Evolutionary conservation across 2,329 filamentous ascomycete genomes (phyloP).

Genomic region (Botrytis byssoidea): DNA sequence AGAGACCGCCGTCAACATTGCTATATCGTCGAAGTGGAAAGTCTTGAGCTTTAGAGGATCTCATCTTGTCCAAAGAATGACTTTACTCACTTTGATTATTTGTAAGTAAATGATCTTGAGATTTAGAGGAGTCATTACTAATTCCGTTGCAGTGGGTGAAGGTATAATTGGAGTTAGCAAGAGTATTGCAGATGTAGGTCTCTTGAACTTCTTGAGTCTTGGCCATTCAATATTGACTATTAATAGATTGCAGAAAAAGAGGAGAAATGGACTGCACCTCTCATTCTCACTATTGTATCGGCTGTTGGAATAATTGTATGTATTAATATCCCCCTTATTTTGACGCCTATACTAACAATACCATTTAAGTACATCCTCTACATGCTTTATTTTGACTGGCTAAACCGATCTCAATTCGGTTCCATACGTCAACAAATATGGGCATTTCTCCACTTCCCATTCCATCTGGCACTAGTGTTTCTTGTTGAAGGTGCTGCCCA

Average conservation of each 20-base stretch:
- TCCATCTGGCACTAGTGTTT: constrained; percentile 56
- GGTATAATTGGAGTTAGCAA: constrained; percentile 33
- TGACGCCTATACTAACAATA: neutral
- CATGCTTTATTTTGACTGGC: constrained; percentile 34
- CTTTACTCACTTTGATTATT: constrained; percentile 57
- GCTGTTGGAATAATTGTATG: constrained; percentile 17
- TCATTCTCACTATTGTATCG: constrained; percentile 8
- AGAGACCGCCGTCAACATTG: constrained; percentile 31
- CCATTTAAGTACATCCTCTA: constrained; percentile 31
- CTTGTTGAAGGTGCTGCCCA: constrained; percentile 49
- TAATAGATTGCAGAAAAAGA: constrained; percentile 1
- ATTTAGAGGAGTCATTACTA: neutral
- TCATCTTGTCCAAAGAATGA: constrained; percentile 58
- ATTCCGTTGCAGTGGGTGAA: constrained; percentile 28
- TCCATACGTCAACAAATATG: constrained; percentile 37
- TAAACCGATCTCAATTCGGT: constrained; percentile 27
- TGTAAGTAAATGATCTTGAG: neutral
- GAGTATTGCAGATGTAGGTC: constrained; percentile 28
- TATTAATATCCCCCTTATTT: neutral
- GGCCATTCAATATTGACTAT: neutral
- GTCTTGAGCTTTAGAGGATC: constrained; percentile 55
- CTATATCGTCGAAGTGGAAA: constrained; percentile 28
- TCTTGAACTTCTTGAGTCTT: neutral
- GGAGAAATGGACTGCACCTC: neutral
- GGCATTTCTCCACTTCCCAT: constrained; percentile 54